Conservation (phyloP, 1,139 yeast genomes). For the Saccharomyces hybrid region DNA sequence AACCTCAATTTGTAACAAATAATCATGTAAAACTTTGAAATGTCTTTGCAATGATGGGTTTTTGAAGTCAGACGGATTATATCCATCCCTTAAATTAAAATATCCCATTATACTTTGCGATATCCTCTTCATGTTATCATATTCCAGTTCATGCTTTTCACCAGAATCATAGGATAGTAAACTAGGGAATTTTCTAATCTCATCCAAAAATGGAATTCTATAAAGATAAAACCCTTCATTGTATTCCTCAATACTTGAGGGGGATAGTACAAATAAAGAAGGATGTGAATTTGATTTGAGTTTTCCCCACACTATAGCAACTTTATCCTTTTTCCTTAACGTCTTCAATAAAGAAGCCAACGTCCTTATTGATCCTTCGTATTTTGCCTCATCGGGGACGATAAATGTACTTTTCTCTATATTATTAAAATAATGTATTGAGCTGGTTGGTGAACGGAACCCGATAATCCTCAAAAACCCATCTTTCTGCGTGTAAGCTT, state of each 20-base stretch:
- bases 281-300: conserved; percentile 51
- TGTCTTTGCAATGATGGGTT: conserved; percentile 68
- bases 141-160: conserved; percentile 24
- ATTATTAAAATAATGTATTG: conserved; percentile 47
- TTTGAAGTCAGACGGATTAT: conserved; percentile 50
- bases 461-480: conserved; percentile 56
- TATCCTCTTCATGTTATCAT: conserved; percentile 31
- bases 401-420: conserved; percentile 53
- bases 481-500: conserved; percentile 34
- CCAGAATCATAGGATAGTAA: conserved; percentile 11
- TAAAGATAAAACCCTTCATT: conserved; percentile 54
- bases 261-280: conserved; percentile 50
- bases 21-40: conserved; percentile 56
- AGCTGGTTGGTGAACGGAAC: conserved; percentile 42
- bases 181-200: conserved; percentile 46
- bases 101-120: conserved; percentile 37
- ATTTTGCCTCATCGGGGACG: conserved; percentile 49
- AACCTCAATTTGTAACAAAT: conserved; percentile 55
- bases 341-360: conserved; percentile 62
- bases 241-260: conserved; percentile 35
- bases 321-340: conserved; percentile 44
- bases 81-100: conserved; percentile 41
- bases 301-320: conserved; percentile 70
- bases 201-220: conserved; percentile 58
- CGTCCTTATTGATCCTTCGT: conserved; percentile 56